Evolutionary conservation across 129 eudicot genomes (phyloP).

Genomic region (Artemisia annua): DNA sequence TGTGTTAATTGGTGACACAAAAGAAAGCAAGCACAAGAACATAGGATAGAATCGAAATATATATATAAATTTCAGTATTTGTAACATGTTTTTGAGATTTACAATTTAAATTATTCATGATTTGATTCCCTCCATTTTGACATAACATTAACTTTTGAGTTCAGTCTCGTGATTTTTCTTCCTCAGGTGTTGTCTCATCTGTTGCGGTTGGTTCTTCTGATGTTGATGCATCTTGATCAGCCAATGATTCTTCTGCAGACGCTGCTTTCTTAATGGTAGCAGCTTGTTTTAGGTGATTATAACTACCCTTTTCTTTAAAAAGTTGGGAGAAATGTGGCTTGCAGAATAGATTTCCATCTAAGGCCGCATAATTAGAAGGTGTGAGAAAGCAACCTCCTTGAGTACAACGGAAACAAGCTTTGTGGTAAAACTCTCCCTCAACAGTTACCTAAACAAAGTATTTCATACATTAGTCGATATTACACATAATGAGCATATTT

Average conservation of each 20-base stretch:
- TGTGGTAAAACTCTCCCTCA: constrained; percentile 78
- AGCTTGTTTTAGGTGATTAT: constrained; percentile 56
- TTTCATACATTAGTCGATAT: neutral
- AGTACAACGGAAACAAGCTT: constrained; percentile 70
- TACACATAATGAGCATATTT: neutral
- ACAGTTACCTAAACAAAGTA: constrained; percentile 52
- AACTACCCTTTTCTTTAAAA: constrained; percentile 88
- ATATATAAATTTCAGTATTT: constrained; percentile 8
- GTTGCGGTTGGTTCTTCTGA: neutral
- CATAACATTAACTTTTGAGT: neutral
- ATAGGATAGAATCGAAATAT: neutral
- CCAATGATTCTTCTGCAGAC: constrained; percentile 1
- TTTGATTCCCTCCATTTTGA: neutral
- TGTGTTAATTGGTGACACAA: neutral
- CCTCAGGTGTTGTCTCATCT: constrained; percentile 1
- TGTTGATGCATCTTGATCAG: constrained; percentile 9
- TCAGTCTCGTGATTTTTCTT: constrained; percentile 20
- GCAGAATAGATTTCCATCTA: constrained; percentile 80
- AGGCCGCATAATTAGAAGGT: constrained; percentile 73
- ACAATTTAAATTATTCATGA: neutral
- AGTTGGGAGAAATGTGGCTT: constrained; percentile 87
- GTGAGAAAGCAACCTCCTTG: constrained; percentile 75
- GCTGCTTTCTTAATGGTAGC: constrained; percentile 40
- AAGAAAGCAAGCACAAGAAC: neutral
- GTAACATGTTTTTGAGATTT: neutral